Evolutionary conservation across 2,329 filamentous ascomycete species (phyloP), one percentile per base, ranked within the genome.

Genomic region (Diaporthe velutina): DNA sequence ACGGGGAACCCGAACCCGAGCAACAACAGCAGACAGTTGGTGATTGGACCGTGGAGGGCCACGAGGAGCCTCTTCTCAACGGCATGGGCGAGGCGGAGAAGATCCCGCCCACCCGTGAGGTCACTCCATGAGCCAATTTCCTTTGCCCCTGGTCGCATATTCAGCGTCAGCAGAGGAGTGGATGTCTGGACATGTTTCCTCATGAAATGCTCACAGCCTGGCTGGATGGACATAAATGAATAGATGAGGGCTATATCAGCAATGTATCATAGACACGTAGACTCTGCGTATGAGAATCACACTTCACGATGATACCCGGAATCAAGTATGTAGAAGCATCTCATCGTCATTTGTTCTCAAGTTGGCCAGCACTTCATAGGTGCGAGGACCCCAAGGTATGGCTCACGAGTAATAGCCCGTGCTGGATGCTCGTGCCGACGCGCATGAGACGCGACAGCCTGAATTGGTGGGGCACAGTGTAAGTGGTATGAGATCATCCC

Each of bases 11-110:
- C 17, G 30, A 30, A 19, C 22, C 13, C 13, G 33, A 33, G 48
- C 58, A 60, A 30, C 17, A 48, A 12, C 79, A 82, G 71, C 77
- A 78, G 9, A 72, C 77, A 7, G 70, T 72, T 33, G 81, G 80
- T 3, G 74, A 80, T 12, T 85, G 83, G 83, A 78, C 79, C 13
- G 79, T 83, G 54, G 81, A 81, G 72, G 81, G 81, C 33, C 81
- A 83, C 19, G 80, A 82, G 74, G 83, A 85, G 74, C 82, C 83
- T 1, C 74, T 84, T 25, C 80, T 77, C 45, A 76, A 81, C 9
- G 80, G 79, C 57, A 45, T 76, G 7, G 74, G 74, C 9, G 78
- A 81, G 67, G 64, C 75, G 17, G 73, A 77, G 5, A 57, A 54
- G 30, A 50, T 57, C 10, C 57, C 71, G 22, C 28, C 52, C 12